Percentiles rank a stretch among this genome's conserved stretches.
Conservation (phyloP, 1,284 basidiomycete species). For the Quambalaria eucalypti region DNA sequence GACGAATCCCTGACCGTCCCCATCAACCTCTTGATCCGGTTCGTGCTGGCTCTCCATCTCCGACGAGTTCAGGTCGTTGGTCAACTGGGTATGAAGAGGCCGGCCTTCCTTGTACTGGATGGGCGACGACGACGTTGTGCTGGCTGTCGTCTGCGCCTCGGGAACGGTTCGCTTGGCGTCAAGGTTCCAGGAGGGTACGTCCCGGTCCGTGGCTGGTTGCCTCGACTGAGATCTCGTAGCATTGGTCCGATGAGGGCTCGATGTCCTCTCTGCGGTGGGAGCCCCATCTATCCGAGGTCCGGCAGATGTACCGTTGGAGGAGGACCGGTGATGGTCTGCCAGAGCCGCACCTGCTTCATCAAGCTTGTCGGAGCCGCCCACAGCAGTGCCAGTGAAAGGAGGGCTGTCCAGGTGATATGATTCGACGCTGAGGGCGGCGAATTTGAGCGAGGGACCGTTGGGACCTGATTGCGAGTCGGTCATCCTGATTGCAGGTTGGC, state of each 20-base stretch:
- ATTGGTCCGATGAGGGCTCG: too few relatives aligned
- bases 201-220: constrained; percentile 12
- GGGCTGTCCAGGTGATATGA: constrained; percentile 45
- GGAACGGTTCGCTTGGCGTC: constrained; percentile 8
- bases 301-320: neutral
- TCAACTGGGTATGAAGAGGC: constrained; percentile 4
- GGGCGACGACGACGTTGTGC: neutral
- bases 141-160: too few relatives aligned
- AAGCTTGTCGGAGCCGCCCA: constrained; percentile 15
- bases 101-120: neutral
- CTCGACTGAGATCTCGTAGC: constrained; percentile 1
- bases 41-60: constrained; percentile 6
- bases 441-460: constrained; percentile 31
- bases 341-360: constrained; percentile 14
- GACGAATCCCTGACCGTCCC: constrained; percentile 10
- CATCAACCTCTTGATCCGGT: constrained; percentile 11
- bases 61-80: constrained; percentile 1
- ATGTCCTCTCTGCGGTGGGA: too few relatives aligned
- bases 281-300: too few relatives aligned
- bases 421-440: constrained; percentile 37
- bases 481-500: constrained; percentile 17
- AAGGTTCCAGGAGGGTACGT: constrained; percentile 30
- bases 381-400: constrained; percentile 42
- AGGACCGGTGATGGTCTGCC: neutral
- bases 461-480: constrained; percentile 36